phyloP scores from a whole-genome alignment of 768 basidiomycete species.

The Clitopilus hobsonii region DNA sequence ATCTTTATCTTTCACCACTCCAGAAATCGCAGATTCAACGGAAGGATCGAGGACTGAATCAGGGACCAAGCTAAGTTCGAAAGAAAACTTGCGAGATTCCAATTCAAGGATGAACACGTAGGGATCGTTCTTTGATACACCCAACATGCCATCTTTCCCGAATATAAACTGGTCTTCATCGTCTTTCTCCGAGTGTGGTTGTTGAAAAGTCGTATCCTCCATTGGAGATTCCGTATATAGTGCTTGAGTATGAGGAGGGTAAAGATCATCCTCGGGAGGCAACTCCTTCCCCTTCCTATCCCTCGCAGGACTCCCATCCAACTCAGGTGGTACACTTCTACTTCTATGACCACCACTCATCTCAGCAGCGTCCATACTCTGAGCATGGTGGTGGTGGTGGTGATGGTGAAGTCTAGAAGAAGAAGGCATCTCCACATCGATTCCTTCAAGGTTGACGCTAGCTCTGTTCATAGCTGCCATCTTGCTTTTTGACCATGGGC shows the following conservation, averaged over 20 bases:
- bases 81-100: constrained; percentile 54
- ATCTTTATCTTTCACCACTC: constrained; percentile 4
- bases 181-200: constrained; percentile 13
- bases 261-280: constrained; percentile 8
- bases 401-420: too few relatives aligned
- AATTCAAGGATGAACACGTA: constrained; percentile 62
- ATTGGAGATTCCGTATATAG: constrained; percentile 12
- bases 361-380: background rate
- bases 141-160: constrained; percentile 53
- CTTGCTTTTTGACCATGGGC: constrained; percentile 23
- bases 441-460: constrained; percentile 19
- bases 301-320: constrained; percentile 37
- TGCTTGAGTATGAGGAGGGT: constrained; percentile 2
- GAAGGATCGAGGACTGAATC: constrained; percentile 16
- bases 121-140: constrained; percentile 54
- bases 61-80: constrained; percentile 68
- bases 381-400: constrained; percentile 11
- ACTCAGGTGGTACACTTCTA: constrained; percentile 51
- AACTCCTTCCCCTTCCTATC: constrained; percentile 26
- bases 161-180: constrained; percentile 19
- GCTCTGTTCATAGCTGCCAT: constrained; percentile 15
- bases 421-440: constrained; percentile 19
- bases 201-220: constrained; percentile 11
- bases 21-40: background rate
- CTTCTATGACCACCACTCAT: constrained; percentile 20